A percentile compares a stretch with the other conserved stretches of the same genome.
phyloP scores from a whole-genome alignment of 306 rosid species.

The Glycyrrhiza uralensis region DNA sequence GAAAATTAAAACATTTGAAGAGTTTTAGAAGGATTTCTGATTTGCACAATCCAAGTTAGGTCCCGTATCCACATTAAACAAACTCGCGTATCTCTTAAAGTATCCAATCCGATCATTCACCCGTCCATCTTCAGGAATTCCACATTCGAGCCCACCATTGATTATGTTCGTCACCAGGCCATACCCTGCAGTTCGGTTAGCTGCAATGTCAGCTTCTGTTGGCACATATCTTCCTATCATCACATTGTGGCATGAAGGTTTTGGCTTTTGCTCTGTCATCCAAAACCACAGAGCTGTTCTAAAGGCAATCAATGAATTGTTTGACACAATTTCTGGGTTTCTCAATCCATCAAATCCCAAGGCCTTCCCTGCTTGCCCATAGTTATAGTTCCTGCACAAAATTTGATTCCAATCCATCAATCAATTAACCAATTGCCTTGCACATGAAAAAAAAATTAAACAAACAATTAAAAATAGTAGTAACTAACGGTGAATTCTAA shows the following conservation, averaged over 20 bases:
- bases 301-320: slow-evolving; percentile 52
- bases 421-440: background rate
- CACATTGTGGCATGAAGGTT: slow-evolving; percentile 75
- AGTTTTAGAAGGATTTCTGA: slow-evolving; percentile 46
- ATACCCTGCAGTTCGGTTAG: slow-evolving; percentile 58
- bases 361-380: slow-evolving; percentile 73
- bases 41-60: slow-evolving; percentile 55
- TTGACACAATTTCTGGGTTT: slow-evolving; percentile 62
- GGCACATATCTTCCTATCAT: slow-evolving; percentile 62
- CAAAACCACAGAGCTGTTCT: slow-evolving; percentile 75
- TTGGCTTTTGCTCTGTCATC: slow-evolving; percentile 59
- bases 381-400: slow-evolving; percentile 62
- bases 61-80: slow-evolving; percentile 54
- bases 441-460: background rate
- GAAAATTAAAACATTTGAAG: background rate
- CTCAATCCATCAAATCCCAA: slow-evolving; percentile 64
- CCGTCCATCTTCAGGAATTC: slow-evolving; percentile 46
- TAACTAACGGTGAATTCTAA: background rate
- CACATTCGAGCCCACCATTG: slow-evolving; percentile 76
- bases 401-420: background rate
- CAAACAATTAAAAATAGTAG: background rate
- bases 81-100: slow-evolving; percentile 48
- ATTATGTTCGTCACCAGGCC: slow-evolving; percentile 71
- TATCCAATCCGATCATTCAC: slow-evolving; percentile 62
- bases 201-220: slow-evolving; percentile 47